phyloP scores from a whole-genome alignment of 2,329 filamentous ascomycete species.

The Aspergillus bombycis region DNA sequence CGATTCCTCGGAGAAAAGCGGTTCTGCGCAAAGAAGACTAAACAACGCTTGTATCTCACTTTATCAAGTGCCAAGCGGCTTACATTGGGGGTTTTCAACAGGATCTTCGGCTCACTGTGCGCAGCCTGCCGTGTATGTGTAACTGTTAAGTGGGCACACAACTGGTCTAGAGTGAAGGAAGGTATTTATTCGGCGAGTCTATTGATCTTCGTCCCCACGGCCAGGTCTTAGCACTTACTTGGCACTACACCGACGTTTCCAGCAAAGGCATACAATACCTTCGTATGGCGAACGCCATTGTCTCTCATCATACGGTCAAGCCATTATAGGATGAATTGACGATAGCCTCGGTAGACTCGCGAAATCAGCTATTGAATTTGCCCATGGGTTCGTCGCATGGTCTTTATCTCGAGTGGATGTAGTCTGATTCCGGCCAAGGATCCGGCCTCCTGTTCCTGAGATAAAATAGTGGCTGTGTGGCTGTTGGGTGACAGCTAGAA shows the following conservation, averaged over 20 bases:
- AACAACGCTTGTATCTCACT: neutral
- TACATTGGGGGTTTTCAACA: neutral
- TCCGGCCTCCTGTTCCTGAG: neutral
- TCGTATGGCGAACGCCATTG: neutral
- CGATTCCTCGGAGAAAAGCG: conserved; percentile 4
- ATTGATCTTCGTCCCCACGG: neutral
- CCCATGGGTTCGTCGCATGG: neutral
- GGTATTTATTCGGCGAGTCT: neutral
- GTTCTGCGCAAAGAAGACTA: neutral
- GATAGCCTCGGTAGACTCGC: neutral
- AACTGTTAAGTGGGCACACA: neutral
- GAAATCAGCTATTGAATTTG: neutral
- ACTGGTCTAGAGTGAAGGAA: neutral
- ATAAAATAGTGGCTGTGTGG: neutral
- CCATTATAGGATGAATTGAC: neutral
- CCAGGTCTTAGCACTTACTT: neutral
- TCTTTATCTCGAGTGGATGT: neutral
- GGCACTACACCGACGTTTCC: neutral
- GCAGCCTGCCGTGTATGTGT: neutral
- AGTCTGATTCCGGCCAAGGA: neutral
- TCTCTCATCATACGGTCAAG: neutral
- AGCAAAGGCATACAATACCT: neutral
- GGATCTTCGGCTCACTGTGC: neutral
- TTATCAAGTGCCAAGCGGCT: neutral
- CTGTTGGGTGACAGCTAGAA: neutral